These are phyloP conservation scores for Apiospora marii DNA, from an alignment of 2,329 filamentous ascomycete genomes.

Conservation along the genomic window DNA sequence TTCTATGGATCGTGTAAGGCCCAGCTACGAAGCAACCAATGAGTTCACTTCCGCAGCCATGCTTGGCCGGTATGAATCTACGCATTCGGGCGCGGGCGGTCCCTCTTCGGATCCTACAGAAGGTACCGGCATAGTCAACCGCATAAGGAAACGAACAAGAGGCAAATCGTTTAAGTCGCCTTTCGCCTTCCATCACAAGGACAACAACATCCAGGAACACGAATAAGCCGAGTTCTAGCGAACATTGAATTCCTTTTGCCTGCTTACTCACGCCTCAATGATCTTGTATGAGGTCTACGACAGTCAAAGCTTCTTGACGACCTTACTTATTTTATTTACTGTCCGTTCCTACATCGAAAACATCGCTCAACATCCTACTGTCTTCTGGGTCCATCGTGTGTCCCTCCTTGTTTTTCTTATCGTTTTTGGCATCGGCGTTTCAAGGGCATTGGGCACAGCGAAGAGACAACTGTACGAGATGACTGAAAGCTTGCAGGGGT, in stretches of 20 bases:
- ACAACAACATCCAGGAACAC: slow-evolving; percentile 41
- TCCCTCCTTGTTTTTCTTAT: slow-evolving; percentile 16
- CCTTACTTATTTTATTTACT: not conserved
- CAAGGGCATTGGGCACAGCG: slow-evolving; percentile 28
- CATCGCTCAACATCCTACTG: not conserved
- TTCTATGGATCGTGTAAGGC: slow-evolving; percentile 85
- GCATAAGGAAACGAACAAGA: slow-evolving; percentile 43
- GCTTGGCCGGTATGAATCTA: slow-evolving; percentile 83
- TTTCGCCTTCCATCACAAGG: slow-evolving; percentile 39
- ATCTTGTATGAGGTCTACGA: slow-evolving; percentile 20
- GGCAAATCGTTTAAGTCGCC: slow-evolving; percentile 46
- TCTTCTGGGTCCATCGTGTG: not conserved
- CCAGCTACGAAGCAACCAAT: slow-evolving; percentile 85
- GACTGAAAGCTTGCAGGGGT: slow-evolving; percentile 27
- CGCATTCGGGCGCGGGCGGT: slow-evolving; percentile 55
- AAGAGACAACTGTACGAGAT: slow-evolving; percentile 30
- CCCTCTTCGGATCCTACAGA: slow-evolving; percentile 26
- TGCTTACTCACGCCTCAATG: slow-evolving; percentile 7
- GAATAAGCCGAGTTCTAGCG: slow-evolving; percentile 31
- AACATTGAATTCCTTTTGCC: not conserved
- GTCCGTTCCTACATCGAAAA: slow-evolving; percentile 3
- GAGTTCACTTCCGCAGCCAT: slow-evolving; percentile 93
- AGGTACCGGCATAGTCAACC: slow-evolving; percentile 39
- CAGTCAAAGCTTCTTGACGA: slow-evolving; percentile 16
- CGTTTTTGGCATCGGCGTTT: slow-evolving; percentile 25